phyloP scores from a whole-genome alignment of 805 yeast genomes.

The Cyberlindnera japonica region DNA sequence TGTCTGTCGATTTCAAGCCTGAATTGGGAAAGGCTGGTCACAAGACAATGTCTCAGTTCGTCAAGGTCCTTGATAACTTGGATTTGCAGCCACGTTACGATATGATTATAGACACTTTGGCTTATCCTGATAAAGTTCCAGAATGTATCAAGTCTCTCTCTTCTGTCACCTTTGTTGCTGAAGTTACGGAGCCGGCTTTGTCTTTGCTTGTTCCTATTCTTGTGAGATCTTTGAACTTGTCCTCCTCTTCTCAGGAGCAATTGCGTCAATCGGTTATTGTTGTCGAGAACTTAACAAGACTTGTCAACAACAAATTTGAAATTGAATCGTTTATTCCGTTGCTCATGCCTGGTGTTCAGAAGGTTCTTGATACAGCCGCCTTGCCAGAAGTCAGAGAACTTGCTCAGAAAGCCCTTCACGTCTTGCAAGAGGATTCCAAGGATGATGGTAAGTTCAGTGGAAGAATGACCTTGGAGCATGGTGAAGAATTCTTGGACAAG shows the following conservation, averaged over 20 bases:
- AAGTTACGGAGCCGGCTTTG: slow-evolving; percentile 94
- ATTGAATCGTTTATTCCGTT: slow-evolving; percentile 84
- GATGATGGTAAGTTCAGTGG: slow-evolving; percentile 75
- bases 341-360: slow-evolving; percentile 86
- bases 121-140: slow-evolving; percentile 86
- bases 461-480: slow-evolving; percentile 55
- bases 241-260: slow-evolving; percentile 90
- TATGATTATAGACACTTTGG: slow-evolving; percentile 79
- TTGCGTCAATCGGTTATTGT: slow-evolving; percentile 95
- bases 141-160: slow-evolving; percentile 85
- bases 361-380: slow-evolving; percentile 85
- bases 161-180: slow-evolving; percentile 95
- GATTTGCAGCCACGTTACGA: slow-evolving; percentile 87
- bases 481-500: slow-evolving; percentile 39
- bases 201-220: slow-evolving; percentile 88
- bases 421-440: slow-evolving; percentile 76
- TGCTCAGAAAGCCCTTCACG: slow-evolving; percentile 81
- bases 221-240: slow-evolving; percentile 79
- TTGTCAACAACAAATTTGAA: slow-evolving; percentile 90
- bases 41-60: slow-evolving; percentile 64
- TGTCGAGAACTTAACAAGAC: slow-evolving; percentile 90
- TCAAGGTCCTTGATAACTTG: slow-evolving; percentile 83
- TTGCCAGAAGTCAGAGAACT: slow-evolving; percentile 94
- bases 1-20: slow-evolving; percentile 94
- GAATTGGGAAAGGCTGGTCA: slow-evolving; percentile 87